Conservation (phyloP, 2,329 filamentous ascomycete genomes). For the Phymatotrichopsis omnivora region DNA sequence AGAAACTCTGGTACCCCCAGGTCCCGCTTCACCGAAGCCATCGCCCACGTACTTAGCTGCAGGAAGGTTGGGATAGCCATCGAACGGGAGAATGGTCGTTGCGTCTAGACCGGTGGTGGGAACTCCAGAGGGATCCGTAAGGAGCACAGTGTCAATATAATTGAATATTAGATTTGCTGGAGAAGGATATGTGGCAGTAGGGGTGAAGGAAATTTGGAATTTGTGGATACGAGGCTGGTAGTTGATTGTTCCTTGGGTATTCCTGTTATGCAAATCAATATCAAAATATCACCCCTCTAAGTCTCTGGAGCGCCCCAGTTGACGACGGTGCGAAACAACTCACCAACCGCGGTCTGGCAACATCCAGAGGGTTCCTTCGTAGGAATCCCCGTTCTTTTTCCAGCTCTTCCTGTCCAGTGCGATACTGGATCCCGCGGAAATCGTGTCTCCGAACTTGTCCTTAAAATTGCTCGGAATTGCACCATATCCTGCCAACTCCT, state of each 20-base stretch:
- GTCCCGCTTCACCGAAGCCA: constrained; percentile 53
- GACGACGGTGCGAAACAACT: constrained; percentile 18
- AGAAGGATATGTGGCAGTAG: constrained; percentile 46
- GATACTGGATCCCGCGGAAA: constrained; percentile 56
- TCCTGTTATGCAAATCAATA: constrained; percentile 38
- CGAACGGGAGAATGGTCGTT: constrained; percentile 44
- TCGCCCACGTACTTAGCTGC: constrained; percentile 54
- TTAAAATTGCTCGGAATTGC: constrained; percentile 46
- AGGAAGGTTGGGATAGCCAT: constrained; percentile 53
- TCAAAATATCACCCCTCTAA: background rate
- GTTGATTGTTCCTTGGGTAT: constrained; percentile 60
- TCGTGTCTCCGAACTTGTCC: constrained; percentile 60
- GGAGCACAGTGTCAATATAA: constrained; percentile 55
- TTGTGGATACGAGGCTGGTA: constrained; percentile 60
- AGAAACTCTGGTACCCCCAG: constrained; percentile 49
- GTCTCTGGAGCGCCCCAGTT: background rate
- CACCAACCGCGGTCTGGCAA: constrained; percentile 60
- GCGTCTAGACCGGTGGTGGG: constrained; percentile 56
- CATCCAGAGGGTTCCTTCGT: constrained; percentile 52
- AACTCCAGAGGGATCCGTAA: constrained; percentile 52
- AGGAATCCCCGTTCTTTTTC: constrained; percentile 45
- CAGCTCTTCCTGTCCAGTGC: constrained; percentile 52
- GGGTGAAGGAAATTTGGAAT: constrained; percentile 50
- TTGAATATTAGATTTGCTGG: constrained; percentile 51
- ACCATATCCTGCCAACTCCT: constrained; percentile 57